Evolutionary conservation across 345 rosid species (phyloP), one percentile per base, ranked within the genome.

Genomic region (Arabis alpina): DNA sequence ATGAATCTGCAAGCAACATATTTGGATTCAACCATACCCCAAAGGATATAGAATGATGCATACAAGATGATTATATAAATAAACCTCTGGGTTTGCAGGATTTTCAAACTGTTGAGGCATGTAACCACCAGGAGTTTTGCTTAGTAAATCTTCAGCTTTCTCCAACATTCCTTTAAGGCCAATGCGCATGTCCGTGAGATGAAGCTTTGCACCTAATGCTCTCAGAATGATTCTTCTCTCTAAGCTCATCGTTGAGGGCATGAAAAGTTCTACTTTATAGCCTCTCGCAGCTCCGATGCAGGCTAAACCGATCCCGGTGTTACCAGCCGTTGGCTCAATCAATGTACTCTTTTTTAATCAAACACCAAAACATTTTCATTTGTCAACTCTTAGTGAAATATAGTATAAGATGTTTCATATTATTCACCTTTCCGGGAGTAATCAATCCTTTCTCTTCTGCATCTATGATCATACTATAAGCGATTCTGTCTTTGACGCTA

Each of bases 261-360:
- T 88, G 6, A 62, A 16, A 25, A 87, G 68, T 2, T 80, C 76
- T 39, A 84, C 75, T 76, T 71, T 88, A 79, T 87, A 90, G 11
- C 93, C 91, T 75, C 80, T 87, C 11, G 80, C 73, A 16, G 96
- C 95, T 9, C 87, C 90, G 24, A 90, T 64, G 36, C 64, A 73
- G 4, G 91, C 93, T 70, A 91, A 43, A 40, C 86, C 88, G 36
- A 89, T 92, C 68, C 97, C 93, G 0, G 93, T 87, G 75, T 90
- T 88, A 10, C 98, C 95, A 47, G 88, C 74, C 8, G 96, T 92
- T 37, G 76, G 59, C 79, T 89, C 93, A 6, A 84, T 64, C 27
- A 80, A 72, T 14, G 86, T 66, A 42, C 87, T 85, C 91, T 88
- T 34, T 32, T 2, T 14, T 8, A 27, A 15, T 5, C 11, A 34